Evolutionary conservation across 331 rosid genomes (phyloP), one percentile per base, ranked within the genome.

Genomic region (Stylosanthes scabra): DNA sequence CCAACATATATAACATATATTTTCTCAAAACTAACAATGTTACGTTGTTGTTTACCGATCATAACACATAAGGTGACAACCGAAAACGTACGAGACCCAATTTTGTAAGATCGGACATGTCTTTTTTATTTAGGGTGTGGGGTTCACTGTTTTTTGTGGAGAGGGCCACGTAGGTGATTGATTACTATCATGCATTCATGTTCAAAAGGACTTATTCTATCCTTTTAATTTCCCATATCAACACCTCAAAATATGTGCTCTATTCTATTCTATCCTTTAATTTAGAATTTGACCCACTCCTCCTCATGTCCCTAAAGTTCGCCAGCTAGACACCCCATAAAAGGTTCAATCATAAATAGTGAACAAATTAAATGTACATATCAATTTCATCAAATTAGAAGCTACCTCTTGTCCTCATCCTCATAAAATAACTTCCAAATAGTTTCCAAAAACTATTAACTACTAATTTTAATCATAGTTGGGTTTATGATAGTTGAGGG

Each of bases 111-210:
- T 34, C 46, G 68, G 72, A 65, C 68, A 73, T 81, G 68, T 81
- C 58, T 68, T 80, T 8, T 46, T 49, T 78, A 58, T 60, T 69
- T 44, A 60, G 60, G 72, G 25, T 63, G 83, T 78, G 68, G 72
- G 68, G 40, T 68, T 76, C 61, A 14, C 55, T 28, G 66, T 77
- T 71, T 63, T 50, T 59, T 75, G 70, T 56, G 73, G 39, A n/a
- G 74, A 39, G 49, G 68, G 78, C 64, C 76, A 57, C 58, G 62
- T 37, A 72, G 56, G 66, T 66, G 71, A 59, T 68, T 67, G 50
- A 49, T 71, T 68, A 49, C 69, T 68, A 81, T 84, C 80, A 80
- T 77, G 83, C 63, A 29, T 15, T 70, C 85, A 86, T 80, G 83
- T 74, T 80, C 55, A 65, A 68, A 68, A 16, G 20, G 42, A 27